Evolutionary conservation across 2,329 filamentous ascomycete genomes (phyloP).

Genomic region (Coniochaeta sp.): DNA sequence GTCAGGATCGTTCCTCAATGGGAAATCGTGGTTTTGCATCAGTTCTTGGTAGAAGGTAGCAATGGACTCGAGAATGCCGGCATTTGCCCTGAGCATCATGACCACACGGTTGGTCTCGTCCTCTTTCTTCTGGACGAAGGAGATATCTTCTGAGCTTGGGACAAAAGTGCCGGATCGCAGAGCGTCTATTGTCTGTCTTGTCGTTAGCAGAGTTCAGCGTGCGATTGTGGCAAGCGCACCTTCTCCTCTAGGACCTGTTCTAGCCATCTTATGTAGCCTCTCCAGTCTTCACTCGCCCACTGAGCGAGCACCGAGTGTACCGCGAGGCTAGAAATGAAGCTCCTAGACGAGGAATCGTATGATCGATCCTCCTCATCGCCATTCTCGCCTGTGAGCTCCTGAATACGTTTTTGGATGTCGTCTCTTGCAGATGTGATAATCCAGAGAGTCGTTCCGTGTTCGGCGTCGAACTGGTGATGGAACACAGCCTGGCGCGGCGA

Average conservation of each 20-base stretch:
- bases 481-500: constrained; percentile 28
- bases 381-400: constrained; percentile 21
- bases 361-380: constrained; percentile 21
- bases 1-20: constrained; percentile 2
- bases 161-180: not conserved
- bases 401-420: constrained; percentile 18
- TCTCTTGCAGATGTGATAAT: constrained; percentile 27
- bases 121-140: constrained; percentile 26
- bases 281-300: constrained; percentile 33
- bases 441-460: constrained; percentile 28
- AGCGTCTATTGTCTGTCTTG: not conserved
- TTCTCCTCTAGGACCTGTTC: constrained; percentile 19
- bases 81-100: constrained; percentile 29
- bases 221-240: not conserved
- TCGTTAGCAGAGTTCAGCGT: constrained; percentile 8
- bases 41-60: constrained; percentile 19
- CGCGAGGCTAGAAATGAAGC: constrained; percentile 26
- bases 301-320: constrained; percentile 26
- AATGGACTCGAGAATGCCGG: constrained; percentile 24
- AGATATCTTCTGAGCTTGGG: constrained; percentile 17
- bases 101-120: constrained; percentile 27
- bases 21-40: constrained; percentile 15
- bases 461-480: constrained; percentile 31
- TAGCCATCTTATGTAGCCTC: constrained; percentile 30
- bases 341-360: constrained; percentile 21